Base-by-base conservation (phyloP, 1,139 yeast species). In the Candida gigantensis region DNA sequence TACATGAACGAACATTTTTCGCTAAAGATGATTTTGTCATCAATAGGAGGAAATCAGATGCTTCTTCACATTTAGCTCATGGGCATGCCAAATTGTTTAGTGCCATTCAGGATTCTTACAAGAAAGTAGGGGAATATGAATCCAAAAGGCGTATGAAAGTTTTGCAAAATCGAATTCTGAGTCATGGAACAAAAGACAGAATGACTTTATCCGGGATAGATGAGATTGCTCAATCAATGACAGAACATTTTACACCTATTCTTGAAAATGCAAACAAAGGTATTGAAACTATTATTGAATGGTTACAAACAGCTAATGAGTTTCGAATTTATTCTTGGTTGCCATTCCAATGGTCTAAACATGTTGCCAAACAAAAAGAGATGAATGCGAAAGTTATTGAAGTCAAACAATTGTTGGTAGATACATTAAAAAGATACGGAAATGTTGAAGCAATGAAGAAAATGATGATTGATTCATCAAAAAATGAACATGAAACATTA, bases 101-200 rank as follows among this genome's bases (percentile, higher is more conserved):
- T n/a, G 51, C 64, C 5, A 52, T 63, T 27, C 53, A 58, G 26
- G 62, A 60, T 26, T 50, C 58, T 1, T 65, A 65, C 42, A 57
- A 52, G 18, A 54, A 57, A 9, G 70, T 64, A 3, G 69, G 68
- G 1, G 51, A 52, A 20, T 62, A 47, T 41, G 70, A 65, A 41
- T 49, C 52, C 24, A 41, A 42, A 20, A 51, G 47, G 34, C 43
- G 68, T 24, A 45, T 47, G 14, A 44, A 44, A 4, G 42, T 59
- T 1, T 47, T 63, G 28, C 50, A 50, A 30, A 40, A 52, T 27
- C 50, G 59, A 34, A 47, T 62, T 6, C 40, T 49, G 19, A 49
- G 50, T 16, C 51, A 42, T 24, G 42, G 52, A 16, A 27, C 50
- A 24, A 44, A 41, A 3, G 32, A 42, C 18, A 37, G 48, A 31